Conservation (phyloP, 192 early-diverging fungal species). For the Coemansia sp. region DNA sequence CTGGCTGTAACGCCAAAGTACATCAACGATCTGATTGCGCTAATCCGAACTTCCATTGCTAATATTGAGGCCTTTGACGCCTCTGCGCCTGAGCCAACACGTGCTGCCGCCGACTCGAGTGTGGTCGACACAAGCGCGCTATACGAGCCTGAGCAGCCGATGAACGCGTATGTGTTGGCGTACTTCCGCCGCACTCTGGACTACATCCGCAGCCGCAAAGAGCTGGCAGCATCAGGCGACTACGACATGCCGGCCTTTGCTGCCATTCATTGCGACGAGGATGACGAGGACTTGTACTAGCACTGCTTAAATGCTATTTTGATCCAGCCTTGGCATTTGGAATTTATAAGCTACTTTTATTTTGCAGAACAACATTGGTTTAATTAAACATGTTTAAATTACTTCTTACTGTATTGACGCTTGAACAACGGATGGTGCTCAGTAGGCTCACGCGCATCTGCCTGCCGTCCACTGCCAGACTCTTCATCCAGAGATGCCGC, state of each 20-base stretch:
- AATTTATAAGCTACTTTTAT: too few relatives aligned
- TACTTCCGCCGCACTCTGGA: constrained; percentile 72
- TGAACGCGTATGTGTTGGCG: constrained; percentile 65
- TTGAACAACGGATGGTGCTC: constrained; percentile 70
- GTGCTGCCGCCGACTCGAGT: constrained; percentile 47
- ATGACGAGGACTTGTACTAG: not conserved
- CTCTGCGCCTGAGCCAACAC: constrained; percentile 52
- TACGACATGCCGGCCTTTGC: constrained; percentile 51
- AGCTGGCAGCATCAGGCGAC: constrained; percentile 36
- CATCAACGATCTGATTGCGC: constrained; percentile 90
- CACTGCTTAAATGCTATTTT: too few relatives aligned
- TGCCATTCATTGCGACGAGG: constrained; percentile 49
- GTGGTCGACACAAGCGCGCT: constrained; percentile 62
- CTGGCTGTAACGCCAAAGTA: constrained; percentile 90
- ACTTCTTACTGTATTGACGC: constrained; percentile 53
- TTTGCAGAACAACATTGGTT: too few relatives aligned
- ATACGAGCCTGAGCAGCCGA: constrained; percentile 59
- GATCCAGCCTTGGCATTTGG: too few relatives aligned
- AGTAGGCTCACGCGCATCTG: constrained; percentile 41
- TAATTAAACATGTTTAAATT: not conserved
- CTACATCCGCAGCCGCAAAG: constrained; percentile 60
- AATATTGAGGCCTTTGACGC: constrained; percentile 75
- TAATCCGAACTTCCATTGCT: constrained; percentile 77
- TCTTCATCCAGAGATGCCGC: constrained; percentile 61
- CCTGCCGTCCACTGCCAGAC: constrained; percentile 35